Percentiles rank a stretch among this genome's conserved stretches.
Conservation (phyloP, 208 protist species). For the Acanthamoeba quina region DNA sequence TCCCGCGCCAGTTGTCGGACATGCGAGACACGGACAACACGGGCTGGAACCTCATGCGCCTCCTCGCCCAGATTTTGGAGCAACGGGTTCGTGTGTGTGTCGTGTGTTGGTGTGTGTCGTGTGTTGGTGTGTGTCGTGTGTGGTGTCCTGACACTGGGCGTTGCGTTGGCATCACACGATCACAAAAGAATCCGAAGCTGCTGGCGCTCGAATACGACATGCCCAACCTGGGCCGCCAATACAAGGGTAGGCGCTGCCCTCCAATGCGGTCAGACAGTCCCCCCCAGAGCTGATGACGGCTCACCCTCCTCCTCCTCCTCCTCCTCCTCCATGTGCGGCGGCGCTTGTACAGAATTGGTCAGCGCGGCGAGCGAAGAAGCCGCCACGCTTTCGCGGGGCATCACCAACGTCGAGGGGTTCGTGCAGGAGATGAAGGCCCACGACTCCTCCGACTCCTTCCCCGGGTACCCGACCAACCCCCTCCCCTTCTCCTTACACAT, state of each 20-base stretch:
- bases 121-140: too few species aligned
- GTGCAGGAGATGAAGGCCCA: slow-evolving; percentile 17
- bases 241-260: background rate
- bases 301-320: too few species aligned
- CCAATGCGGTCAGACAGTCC: background rate
- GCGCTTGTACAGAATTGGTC: slow-evolving; percentile 20
- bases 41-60: slow-evolving; percentile 42
- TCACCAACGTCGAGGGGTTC: slow-evolving; percentile 20
- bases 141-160: too few species aligned
- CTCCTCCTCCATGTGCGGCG: too few species aligned
- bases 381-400: background rate
- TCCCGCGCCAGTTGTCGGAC: background rate
- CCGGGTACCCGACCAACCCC: background rate
- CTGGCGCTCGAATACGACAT: background rate
- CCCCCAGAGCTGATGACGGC: background rate
- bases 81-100: background rate
- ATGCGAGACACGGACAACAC: slow-evolving; percentile 55
- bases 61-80: slow-evolving; percentile 9
- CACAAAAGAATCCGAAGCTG: background rate
- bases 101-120: too few species aligned
- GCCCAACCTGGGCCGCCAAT: slow-evolving; percentile 7
- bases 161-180: too few species aligned
- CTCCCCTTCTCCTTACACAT: background rate
- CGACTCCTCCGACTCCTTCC: background rate
- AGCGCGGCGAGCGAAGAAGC: slow-evolving; percentile 28